Evolutionary conservation across 306 rosid genomes (phyloP), one percentile per base, ranked within the genome.

Genomic region (Calophaca sinica): DNA sequence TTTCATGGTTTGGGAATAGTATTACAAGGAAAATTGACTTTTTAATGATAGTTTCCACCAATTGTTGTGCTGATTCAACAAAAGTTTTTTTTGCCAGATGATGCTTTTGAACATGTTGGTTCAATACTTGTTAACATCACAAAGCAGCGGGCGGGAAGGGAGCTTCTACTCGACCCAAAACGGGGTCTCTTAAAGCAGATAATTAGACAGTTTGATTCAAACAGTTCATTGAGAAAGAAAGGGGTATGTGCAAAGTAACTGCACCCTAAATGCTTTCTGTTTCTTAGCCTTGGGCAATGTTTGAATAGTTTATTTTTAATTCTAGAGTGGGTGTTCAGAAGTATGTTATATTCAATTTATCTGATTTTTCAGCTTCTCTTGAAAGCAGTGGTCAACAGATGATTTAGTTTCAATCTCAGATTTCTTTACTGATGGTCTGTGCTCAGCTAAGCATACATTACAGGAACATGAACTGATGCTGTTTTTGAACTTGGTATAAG

Each of bases 31-130:
- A 70, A 14, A 58, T 54, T 70, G 62, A 49, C 28, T 69, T 68
- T 46, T 42, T 69, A 13, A 35, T 31, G 29, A 41, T 63, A 50
- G 13, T 70, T 20, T 20, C 11, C 41, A 4, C 31, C 55, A 41
- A 36, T 53, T 15, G 45, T 26, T 62, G 15, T 52, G 58, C 75
- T 67, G 80, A 59, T 67, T 82, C 51, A 71, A 52, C 73, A 32
- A 41, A 54, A 46, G 46, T 61, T 41, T 54, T 70, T 66, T 70
- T 67, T 81, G 13, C 68, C 90, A 94, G 98, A 89, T 79, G 98
- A 89, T 85, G 90, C 86, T 65, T 94, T 91, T 88, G 98, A 94
- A 66, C 98, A 91, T 78, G 98, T 89, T 41, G 96, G 94, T 71
- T 94, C 93, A 33, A 88, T 91, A 59, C 96, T 94, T 62, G 93